Evolutionary conservation across 768 basidiomycete species (phyloP), one percentile per base, ranked within the genome.

Genomic region (Tylopilus plumbeoviolaceoides): DNA sequence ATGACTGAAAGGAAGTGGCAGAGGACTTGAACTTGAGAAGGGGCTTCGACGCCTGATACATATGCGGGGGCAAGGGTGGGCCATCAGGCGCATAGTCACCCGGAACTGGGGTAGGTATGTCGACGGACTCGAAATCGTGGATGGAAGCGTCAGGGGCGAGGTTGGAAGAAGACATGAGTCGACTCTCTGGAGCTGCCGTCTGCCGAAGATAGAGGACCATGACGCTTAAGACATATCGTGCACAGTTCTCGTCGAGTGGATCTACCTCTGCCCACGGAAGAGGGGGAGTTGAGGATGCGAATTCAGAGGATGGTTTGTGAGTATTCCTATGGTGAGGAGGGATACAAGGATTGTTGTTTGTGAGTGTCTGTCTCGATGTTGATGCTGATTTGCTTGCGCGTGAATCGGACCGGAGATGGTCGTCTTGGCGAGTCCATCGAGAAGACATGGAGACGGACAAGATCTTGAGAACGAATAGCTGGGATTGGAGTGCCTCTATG

Each of bases 401-500:
- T 18, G 79, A 79, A 28, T 64, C 65, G 7, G 78, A 67, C 14
- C 75, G 71, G 18, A 59, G 63, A 42, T 69, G 68, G n/a, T 76
- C 73, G 6, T 74, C 64, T 46, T 74, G 72, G n/a, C 73, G 69
- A 40, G 54, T 76, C 87, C 88, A 92, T 30, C 89, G 83, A 15
- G 87, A 84, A 5, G 88, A 82, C 78, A 95, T 83, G 44, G 85
- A 82, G 41, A 87, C 75, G 0, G 86, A 78, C 12, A 95, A 70
- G 21, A 94, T 83, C 70, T 94, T 91, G 61, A 94, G 76, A 36
- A 95, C 71, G 60, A 90, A 91, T 2, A 95, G 75, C 65, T 94
- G 89, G 0, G 92, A 94, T 63, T 95, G 91, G 5, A 93, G 77
- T 40, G 86, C 79, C 51, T 91, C 87, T 17, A 89, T 74, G 3